Conservation (phyloP, 371 early-diverging fungal genomes). For the Mucor circinelloides region DNA sequence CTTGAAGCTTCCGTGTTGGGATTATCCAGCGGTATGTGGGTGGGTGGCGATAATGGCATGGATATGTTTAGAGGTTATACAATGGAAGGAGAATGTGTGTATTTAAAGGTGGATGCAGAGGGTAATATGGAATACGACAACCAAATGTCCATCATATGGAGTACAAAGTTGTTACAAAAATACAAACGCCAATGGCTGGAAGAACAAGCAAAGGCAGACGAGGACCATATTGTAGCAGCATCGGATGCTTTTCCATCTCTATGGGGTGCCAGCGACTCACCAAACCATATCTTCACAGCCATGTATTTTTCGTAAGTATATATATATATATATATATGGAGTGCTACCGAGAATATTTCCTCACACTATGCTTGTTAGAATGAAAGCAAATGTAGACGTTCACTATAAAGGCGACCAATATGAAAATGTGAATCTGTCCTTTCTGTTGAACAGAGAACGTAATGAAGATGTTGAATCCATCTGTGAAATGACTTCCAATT, state of each 20-base stretch:
- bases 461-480: background rate
- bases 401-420: conserved; percentile 17
- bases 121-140: conserved; percentile 5
- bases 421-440: conserved; percentile 6
- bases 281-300: conserved; percentile 14
- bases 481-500: background rate
- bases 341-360: background rate
- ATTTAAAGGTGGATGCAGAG: background rate
- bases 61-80: conserved; percentile 15
- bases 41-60: background rate
- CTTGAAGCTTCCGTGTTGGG: conserved; percentile 16
- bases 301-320: conserved; percentile 20
- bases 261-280: conserved; percentile 13
- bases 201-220: conserved; percentile 23
- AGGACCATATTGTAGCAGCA: conserved; percentile 16
- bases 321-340: background rate
- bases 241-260: conserved; percentile 23
- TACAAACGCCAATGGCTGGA: conserved; percentile 32
- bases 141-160: background rate
- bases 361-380: conserved; percentile 1
- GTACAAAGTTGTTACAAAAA: conserved; percentile 10
- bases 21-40: conserved; percentile 21
- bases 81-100: conserved; percentile 23
- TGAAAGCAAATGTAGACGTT: conserved; percentile 22
- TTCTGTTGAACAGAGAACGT: conserved; percentile 23